phyloP scores from a whole-genome alignment of 2,329 filamentous ascomycete genomes.

The Pseudogymnoascus sp. region DNA sequence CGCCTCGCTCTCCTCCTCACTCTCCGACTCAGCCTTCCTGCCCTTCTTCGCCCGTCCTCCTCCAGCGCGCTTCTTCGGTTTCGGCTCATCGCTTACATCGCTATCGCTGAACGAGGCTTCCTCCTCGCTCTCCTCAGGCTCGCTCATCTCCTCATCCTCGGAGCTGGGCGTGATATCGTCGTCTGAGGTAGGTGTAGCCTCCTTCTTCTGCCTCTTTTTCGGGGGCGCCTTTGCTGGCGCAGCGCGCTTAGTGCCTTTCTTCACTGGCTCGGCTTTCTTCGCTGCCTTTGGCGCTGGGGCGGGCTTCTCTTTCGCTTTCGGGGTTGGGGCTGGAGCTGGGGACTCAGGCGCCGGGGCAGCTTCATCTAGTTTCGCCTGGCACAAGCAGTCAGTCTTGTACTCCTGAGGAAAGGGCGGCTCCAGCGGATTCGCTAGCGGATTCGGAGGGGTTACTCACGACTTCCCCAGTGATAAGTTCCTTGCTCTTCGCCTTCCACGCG shows the following conservation, averaged over 20 bases:
- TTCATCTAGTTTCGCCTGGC: conserved; percentile 14
- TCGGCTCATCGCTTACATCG: conserved; percentile 12
- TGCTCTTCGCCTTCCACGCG: conserved; percentile 52
- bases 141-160: conserved; percentile 11
- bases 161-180: conserved; percentile 16
- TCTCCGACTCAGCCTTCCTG: not conserved
- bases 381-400: conserved; percentile 13
- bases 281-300: conserved; percentile 12
- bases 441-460: conserved; percentile 37
- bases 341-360: conserved; percentile 7
- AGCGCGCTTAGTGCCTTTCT: conserved; percentile 27
- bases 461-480: conserved; percentile 44
- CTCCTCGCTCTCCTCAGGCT: conserved; percentile 3
- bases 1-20: conserved; percentile 8
- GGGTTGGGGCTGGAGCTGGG: not conserved
- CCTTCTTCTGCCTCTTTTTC: conserved; percentile 26
- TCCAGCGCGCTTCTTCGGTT: conserved; percentile 12
- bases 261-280: conserved; percentile 43
- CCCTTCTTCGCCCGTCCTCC: conserved; percentile 9
- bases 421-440: not conserved
- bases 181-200: conserved; percentile 15
- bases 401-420: conserved; percentile 7
- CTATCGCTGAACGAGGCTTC: conserved; percentile 10
- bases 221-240: conserved; percentile 33
- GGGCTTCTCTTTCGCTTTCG: conserved; percentile 12